A percentile compares a stretch with the other conserved stretches of the same genome.
Conservation (phyloP, 148 eudicot genomes). For the Drosera capensis region DNA sequence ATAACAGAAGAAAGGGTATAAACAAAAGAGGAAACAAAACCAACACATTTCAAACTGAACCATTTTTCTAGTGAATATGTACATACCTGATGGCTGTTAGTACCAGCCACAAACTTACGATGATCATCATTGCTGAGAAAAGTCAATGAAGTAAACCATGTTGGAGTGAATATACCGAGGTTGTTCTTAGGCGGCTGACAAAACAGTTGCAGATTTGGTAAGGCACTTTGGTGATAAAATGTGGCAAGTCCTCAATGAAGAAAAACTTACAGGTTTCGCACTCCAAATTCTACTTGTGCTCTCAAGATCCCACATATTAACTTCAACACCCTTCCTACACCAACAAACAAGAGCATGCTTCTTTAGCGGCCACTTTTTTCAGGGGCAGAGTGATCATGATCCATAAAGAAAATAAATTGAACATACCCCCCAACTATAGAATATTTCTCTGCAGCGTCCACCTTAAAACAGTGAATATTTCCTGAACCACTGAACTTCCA, state of each 20-base stretch:
- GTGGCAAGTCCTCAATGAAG: too few relatives aligned
- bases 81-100: conserved; percentile 87
- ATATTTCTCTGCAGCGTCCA: conserved; percentile 51
- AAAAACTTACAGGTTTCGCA: conserved; percentile 68
- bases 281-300: conserved; percentile 48
- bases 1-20: conserved; percentile 2
- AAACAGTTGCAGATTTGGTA: too few relatives aligned
- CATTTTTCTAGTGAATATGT: too few relatives aligned
- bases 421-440: conserved; percentile 88
- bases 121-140: conserved; percentile 80
- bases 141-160: conserved; percentile 77
- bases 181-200: conserved; percentile 71
- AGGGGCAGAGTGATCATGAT: not conserved
- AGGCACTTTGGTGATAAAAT: too few relatives aligned
- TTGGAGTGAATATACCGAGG: conserved; percentile 78
- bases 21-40: not conserved
- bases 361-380: too few relatives aligned
- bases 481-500: conserved; percentile 70
- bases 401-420: not conserved
- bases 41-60: too few relatives aligned
- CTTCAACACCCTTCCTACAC: conserved; percentile 83
- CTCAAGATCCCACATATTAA: conserved; percentile 59
- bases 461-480: conserved; percentile 42
- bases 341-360: not conserved
- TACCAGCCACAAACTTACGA: conserved; percentile 86